Base-by-base conservation (phyloP, 2,329 filamentous ascomycete species). In the Cadophora luteo-olivacea region DNA sequence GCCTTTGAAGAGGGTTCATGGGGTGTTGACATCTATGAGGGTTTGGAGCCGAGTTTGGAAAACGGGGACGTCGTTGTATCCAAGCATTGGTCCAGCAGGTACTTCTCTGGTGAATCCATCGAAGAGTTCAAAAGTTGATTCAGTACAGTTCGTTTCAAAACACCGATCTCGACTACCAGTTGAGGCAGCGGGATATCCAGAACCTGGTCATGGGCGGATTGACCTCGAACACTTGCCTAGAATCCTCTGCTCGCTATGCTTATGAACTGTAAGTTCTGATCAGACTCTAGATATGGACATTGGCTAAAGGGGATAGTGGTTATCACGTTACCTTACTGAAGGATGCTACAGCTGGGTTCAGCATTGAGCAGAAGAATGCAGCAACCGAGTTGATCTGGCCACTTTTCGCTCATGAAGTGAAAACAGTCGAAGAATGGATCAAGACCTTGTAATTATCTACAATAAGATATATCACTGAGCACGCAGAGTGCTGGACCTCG, bases 141-240 rank as follows among this genome's bases (percentile, higher is more conserved):
- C 7, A 11, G 19, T 24, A 38, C 32, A 76, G 73, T 57, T 78
- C 77, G 0, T 80, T 80, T 62, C 60, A 72, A n/a, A 79, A 78
- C 52, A 80, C 78, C 0, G 78, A 80, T 72, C 65, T 80, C 24
- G 76, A 79, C 41, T 79, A 75, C 63, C 77, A 79, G 67, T 71
- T 80, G 24, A 72, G 72, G 2, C 78, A 80, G 67, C 69, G 76
- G 24, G 77, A 78, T 24, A 76, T 80, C 14, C 76, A 72, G 2
- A 69, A 79, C 45, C 24, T 80, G 8, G 70, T 79, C 11, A 68
- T 79, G 41, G 78, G 72, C 1, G 78, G 78, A 0, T 70, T 80
- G 66, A 75, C 73, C 1, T 70, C 77, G 8, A 80, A 80, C 64
- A 76, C 76, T 5, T 79, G 78, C 61, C 45, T 80, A 52, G 79